Evolutionary conservation across 176 grass and related monocot genomes (phyloP).

Genomic region (Echinochloa phyllopogon): DNA sequence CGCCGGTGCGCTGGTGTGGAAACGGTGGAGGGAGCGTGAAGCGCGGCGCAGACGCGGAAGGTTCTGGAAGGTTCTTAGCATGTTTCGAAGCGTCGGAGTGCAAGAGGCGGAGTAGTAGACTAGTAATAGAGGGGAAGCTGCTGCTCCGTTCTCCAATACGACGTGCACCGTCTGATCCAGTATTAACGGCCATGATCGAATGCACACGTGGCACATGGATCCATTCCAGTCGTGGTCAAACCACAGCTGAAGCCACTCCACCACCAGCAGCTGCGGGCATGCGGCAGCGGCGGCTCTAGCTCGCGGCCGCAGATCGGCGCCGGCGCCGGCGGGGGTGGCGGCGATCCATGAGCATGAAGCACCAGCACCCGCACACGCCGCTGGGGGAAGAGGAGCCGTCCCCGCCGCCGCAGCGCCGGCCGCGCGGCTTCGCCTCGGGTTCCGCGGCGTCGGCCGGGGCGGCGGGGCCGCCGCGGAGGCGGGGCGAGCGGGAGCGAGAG

Average conservation of each 20-base stretch:
- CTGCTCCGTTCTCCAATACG: neutral
- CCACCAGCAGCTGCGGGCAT: conserved; percentile 1
- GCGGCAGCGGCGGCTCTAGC: neutral
- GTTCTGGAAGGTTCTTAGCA: conserved; percentile 50
- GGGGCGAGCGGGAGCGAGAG: conserved; percentile 77
- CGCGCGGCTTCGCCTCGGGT: conserved; percentile 56
- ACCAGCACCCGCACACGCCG: conserved; percentile 11
- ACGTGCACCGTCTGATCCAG: neutral
- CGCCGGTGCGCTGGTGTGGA: neutral
- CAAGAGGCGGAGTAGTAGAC: neutral
- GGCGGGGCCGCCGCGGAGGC: conserved; percentile 33
- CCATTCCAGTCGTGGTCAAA: neutral
- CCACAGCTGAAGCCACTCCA: conserved; percentile 15
- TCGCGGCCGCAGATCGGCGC: conserved; percentile 45
- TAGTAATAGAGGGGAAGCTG: neutral
- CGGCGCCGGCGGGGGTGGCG: conserved; percentile 24
- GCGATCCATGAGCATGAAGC: conserved; percentile 34
- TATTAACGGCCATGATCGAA: neutral
- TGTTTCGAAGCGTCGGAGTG: conserved; percentile 12
- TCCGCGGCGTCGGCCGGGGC: neutral
- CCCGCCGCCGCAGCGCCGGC: conserved; percentile 58
- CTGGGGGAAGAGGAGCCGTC: conserved; percentile 24
- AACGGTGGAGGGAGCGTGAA: neutral
- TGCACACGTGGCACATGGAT: neutral
- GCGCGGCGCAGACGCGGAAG: conserved; percentile 15